Conservation (phyloP, 192 early-diverging fungal species). For the Allomyces macrogynus region DNA sequence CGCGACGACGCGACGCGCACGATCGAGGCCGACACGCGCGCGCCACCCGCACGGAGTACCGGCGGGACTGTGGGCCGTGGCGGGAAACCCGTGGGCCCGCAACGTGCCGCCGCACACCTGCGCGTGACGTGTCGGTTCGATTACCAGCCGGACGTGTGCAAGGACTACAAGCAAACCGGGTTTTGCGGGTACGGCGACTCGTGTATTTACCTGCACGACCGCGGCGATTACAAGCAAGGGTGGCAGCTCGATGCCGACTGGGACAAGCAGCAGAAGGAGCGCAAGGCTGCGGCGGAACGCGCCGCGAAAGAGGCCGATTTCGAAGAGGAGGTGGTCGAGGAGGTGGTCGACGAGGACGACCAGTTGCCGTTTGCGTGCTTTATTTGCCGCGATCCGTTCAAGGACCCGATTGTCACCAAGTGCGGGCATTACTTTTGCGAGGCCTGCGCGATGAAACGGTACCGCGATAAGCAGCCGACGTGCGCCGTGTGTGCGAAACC, state of each 20-base stretch:
- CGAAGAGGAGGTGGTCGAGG: constrained; percentile 14
- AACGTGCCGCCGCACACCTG: constrained; percentile 40
- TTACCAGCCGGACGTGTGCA: constrained; percentile 96
- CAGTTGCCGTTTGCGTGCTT: constrained; percentile 88
- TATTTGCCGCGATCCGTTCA: constrained; percentile 77
- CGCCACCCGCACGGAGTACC: too few relatives aligned
- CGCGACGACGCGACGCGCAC: too few relatives aligned
- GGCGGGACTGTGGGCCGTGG: too few relatives aligned
- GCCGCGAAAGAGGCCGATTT: constrained; percentile 23
- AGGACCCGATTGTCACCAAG: constrained; percentile 76
- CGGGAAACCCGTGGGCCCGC: neutral
- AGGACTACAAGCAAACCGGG: constrained; percentile 93
- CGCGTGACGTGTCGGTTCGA: constrained; percentile 73
- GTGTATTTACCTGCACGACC: constrained; percentile 94
- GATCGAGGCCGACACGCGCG: too few relatives aligned
- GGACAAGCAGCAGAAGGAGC: constrained; percentile 64
- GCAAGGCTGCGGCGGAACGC: constrained; percentile 23
- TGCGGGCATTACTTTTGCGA: constrained; percentile 97
- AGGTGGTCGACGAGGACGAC: constrained; percentile 40
- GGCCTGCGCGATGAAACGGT: constrained; percentile 68
- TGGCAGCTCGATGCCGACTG: constrained; percentile 97
- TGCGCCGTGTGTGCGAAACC: constrained; percentile 75
- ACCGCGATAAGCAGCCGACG: constrained; percentile 51
- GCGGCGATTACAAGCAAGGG: constrained; percentile 86
- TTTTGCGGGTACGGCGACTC: constrained; percentile 96